Base-by-base conservation (phyloP, 768 basidiomycete species). In the Lyophyllum decastes region DNA sequence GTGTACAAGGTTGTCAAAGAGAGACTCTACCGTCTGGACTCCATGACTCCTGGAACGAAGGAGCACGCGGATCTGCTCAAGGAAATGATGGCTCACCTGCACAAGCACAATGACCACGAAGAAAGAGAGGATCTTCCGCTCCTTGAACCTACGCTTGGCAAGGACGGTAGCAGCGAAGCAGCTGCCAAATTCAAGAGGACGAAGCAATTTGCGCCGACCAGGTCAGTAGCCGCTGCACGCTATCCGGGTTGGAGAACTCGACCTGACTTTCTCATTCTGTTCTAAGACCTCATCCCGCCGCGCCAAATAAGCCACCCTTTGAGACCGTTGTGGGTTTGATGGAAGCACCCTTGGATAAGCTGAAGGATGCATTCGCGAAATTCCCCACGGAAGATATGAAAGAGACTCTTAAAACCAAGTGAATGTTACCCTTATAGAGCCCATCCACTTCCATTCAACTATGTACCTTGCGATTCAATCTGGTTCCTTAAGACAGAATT, bases 131-230 rank as follows among this genome's bases (percentile, higher is more conserved):
- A 88, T 66, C 75, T 87, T 0, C 85, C 85, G 1, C 62, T 75
- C 17, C 75, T 87, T 19, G 81, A 84, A 65, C 71, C 77, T 9
- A 70, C 72, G 16, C 71, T 87, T 24, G 79, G 81, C 12, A 60
- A 67, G 4, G 75, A 80, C 0, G 76, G 70, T 2, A 81, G 82
- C 59, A 61, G 71, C 25, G 49, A 69, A n/a, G 82, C 83, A 0
- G 83, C 84, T 1, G 55, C 60, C 21, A 70, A 64, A 33, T 88
- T 87, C 71, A 75, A 68, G 60, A 69, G 75, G 52, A 87, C 85
- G 1, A 88, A 88, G 74, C 80, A 81, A 60, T 84, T 87, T 58
- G 84, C 76, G 5, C 86, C 86, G 0, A 87, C 86, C 9, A 74
- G 82, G 84, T 83, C 21, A 12, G 79, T 69, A 5, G 17, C n/a